These are phyloP conservation scores for Begonia masoniana DNA, from an alignment of 306 rosid species.

Conservation along the genomic window DNA sequence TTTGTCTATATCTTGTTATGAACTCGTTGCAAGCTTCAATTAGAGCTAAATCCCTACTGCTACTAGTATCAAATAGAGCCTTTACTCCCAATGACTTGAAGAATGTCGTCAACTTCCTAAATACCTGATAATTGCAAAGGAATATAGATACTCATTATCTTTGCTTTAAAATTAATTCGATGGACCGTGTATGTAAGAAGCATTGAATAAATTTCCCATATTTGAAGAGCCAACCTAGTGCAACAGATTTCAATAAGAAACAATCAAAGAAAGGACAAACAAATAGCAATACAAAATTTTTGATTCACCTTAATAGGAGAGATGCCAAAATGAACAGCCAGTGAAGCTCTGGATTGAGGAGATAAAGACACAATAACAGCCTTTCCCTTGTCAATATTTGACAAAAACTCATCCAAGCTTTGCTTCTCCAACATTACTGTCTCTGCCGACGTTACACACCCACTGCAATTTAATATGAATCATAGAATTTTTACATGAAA, in stretches of 20 bases:
- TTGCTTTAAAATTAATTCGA: too few relatives aligned
- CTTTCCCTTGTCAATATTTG: slow-evolving; percentile 49
- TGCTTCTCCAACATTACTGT: slow-evolving; percentile 94
- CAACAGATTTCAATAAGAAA: neutral
- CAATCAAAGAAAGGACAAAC: slow-evolving; percentile 5
- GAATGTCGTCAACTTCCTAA: slow-evolving; percentile 59
- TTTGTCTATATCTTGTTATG: slow-evolving; percentile 55
- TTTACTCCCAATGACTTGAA: slow-evolving; percentile 84
- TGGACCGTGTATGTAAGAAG: too few relatives aligned
- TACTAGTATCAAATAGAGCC: slow-evolving; percentile 84
- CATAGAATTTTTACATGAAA: neutral
- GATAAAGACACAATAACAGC: slow-evolving; percentile 69
- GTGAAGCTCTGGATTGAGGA: slow-evolving; percentile 93
- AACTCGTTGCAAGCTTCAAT: slow-evolving; percentile 78
- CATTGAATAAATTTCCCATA: too few relatives aligned
- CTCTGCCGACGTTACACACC: slow-evolving; percentile 92
- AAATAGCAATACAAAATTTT: neutral
- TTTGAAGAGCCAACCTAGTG: too few relatives aligned
- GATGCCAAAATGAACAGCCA: slow-evolving; percentile 76
- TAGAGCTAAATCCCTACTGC: slow-evolving; percentile 80
- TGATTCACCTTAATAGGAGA: slow-evolving; percentile 61
- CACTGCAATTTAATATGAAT: slow-evolving; percentile 41
- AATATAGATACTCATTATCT: too few relatives aligned
- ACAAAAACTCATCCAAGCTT: slow-evolving; percentile 86
- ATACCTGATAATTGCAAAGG: slow-evolving; percentile 33